Evolutionary conservation across 192 early-diverging fungal species (phyloP).

Genomic region (Gaertneriomyces semiglobifer): DNA sequence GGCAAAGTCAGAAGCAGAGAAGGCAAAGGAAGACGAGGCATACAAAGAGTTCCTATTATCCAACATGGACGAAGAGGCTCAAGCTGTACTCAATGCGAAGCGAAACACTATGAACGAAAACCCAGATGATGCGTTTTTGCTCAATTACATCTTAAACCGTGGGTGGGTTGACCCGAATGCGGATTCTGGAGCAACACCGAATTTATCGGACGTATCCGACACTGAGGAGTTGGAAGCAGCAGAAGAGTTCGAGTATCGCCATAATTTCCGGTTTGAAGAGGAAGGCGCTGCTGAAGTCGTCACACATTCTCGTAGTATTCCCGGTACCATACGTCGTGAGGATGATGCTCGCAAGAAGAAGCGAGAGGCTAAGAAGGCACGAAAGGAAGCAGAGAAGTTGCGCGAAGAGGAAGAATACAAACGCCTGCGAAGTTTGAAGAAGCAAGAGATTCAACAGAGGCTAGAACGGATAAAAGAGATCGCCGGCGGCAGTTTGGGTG

Average conservation of each 20-base stretch:
- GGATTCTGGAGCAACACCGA: constrained; percentile 58
- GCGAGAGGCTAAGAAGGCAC: constrained; percentile 66
- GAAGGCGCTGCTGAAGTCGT: constrained; percentile 65
- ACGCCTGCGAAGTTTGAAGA: constrained; percentile 88
- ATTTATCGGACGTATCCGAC: constrained; percentile 61
- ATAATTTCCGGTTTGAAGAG: constrained; percentile 95
- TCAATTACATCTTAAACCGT: constrained; percentile 81
- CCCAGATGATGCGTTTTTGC: constrained; percentile 64
- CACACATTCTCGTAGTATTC: constrained; percentile 78
- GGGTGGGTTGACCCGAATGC: constrained; percentile 87
- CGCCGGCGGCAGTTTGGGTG: constrained; percentile 56
- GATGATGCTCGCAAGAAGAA: constrained; percentile 73
- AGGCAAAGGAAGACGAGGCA: constrained; percentile 79
- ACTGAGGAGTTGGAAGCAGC: constrained; percentile 74
- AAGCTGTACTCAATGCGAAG: too few relatives aligned
- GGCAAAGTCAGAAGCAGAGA: constrained; percentile 70
- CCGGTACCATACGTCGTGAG: constrained; percentile 76
- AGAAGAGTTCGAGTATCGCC: constrained; percentile 84
- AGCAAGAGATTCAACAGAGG: constrained; percentile 75
- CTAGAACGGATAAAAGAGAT: constrained; percentile 84
- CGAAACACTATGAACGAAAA: constrained; percentile 1
- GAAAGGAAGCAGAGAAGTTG: constrained; percentile 69
- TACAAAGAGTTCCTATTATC: constrained; percentile 86
- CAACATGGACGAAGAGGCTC: constrained; percentile 52
- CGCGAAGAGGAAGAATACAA: constrained; percentile 81